These are phyloP conservation scores for Lignosus rhinocerotis DNA, from an alignment of 1,284 basidiomycete species.

Conservation along the genomic window DNA sequence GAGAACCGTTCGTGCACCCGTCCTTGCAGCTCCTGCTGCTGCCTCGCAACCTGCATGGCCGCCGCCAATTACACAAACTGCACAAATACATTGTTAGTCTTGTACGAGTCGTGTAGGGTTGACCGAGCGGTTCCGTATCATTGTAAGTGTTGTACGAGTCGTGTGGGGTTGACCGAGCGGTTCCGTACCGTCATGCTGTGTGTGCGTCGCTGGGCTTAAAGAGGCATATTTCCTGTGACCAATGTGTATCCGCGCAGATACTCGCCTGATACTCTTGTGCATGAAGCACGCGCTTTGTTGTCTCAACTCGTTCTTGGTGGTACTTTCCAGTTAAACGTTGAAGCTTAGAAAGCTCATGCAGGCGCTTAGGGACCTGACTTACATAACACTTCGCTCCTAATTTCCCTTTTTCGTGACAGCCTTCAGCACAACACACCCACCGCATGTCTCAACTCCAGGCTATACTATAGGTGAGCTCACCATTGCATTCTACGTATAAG, in stretches of 20 bases:
- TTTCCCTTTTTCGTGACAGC: too few species aligned
- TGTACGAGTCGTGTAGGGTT: not conserved
- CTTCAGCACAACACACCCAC: too few species aligned
- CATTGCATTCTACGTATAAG: too few species aligned
- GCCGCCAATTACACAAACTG: slow-evolving; percentile 87
- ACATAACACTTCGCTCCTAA: too few species aligned
- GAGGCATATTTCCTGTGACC: slow-evolving; percentile 13
- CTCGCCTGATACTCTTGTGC: slow-evolving; percentile 9
- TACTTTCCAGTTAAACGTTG: too few species aligned
- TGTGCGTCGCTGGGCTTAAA: slow-evolving; percentile 5
- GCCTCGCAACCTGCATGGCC: slow-evolving; percentile 93
- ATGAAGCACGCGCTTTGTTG: slow-evolving; percentile 7
- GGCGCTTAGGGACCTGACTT: too few species aligned
- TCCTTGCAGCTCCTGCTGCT: slow-evolving; percentile 80
- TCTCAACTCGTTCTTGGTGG: not conserved
- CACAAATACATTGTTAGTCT: not conserved
- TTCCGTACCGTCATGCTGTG: slow-evolving; percentile 30
- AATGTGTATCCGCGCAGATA: not conserved
- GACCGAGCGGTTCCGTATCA: not conserved
- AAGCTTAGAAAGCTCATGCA: too few species aligned
- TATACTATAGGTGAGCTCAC: too few species aligned
- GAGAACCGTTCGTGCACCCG: slow-evolving; percentile 78
- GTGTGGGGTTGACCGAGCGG: too few species aligned
- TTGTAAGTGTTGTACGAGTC: not conserved
- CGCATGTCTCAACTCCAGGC: too few species aligned